These are phyloP conservation scores for Clohesyomyces aquaticus DNA, from an alignment of 495 filamentous ascomycete genomes.

Conservation along the genomic window DNA sequence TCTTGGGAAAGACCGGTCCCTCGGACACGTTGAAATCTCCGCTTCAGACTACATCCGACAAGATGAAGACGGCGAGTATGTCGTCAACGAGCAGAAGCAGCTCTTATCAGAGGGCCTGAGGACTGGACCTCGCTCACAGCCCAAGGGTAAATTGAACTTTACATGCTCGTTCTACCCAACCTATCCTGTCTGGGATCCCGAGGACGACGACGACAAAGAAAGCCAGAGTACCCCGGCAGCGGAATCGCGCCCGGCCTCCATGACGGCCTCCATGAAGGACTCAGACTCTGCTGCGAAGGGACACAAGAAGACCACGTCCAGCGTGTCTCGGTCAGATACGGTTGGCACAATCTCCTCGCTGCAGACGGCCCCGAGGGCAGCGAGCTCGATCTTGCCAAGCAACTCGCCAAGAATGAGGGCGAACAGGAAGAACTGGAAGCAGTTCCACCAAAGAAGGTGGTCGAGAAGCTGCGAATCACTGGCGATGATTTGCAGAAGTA, in stretches of 20 bases:
- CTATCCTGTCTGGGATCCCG: conserved; percentile 84
- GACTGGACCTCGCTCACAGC: conserved; percentile 64
- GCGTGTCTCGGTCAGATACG: conserved; percentile 21
- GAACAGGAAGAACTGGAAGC: conserved; percentile 62
- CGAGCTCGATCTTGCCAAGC: conserved; percentile 47
- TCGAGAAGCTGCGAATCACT: conserved; percentile 76
- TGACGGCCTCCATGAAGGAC: conserved; percentile 36
- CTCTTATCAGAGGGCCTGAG: conserved; percentile 64
- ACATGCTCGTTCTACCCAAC: conserved; percentile 89
- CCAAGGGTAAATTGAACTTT: conserved; percentile 82
- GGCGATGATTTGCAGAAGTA: conserved; percentile 79
- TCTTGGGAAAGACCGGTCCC: conserved; percentile 80
- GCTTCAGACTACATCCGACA: conserved; percentile 78
- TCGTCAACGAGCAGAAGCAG: conserved; percentile 75
- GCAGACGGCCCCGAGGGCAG: conserved; percentile 28
- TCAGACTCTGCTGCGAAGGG: conserved; percentile 17
- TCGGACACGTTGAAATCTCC: conserved; percentile 76
- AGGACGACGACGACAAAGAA: conserved; percentile 76
- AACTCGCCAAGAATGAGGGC: conserved; percentile 54
- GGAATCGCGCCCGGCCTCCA: conserved; percentile 20
- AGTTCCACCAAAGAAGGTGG: conserved; percentile 52
- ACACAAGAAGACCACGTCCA: conserved; percentile 25
- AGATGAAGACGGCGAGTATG: conserved; percentile 77
- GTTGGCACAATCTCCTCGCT: conserved; percentile 38
- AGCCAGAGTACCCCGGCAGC: conserved; percentile 35